phyloP scores from a whole-genome alignment of 2,329 filamentous ascomycete genomes.

The Pseudomassariella vexata region DNA sequence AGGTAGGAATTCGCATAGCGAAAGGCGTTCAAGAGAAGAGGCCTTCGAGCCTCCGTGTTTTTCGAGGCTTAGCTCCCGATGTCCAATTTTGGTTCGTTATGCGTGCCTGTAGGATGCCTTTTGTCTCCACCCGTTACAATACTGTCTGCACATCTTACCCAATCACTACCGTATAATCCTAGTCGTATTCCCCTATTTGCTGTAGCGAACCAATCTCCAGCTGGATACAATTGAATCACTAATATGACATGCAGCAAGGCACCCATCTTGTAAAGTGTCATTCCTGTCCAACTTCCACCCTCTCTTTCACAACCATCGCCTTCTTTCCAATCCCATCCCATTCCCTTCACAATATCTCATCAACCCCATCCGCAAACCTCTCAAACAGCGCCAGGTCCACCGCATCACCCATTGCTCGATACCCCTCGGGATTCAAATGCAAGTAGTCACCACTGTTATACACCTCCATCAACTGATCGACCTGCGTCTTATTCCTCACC shows the following conservation, averaged over 20 bases:
- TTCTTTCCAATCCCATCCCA: not conserved
- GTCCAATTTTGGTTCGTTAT: too few relatives aligned
- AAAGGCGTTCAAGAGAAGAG: conserved; percentile 7
- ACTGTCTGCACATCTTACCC: too few relatives aligned
- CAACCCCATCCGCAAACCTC: conserved; percentile 21
- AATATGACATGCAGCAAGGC: too few relatives aligned
- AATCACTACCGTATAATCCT: too few relatives aligned
- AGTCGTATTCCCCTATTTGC: too few relatives aligned
- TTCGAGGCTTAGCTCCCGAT: not conserved
- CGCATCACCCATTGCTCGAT: conserved; percentile 46
- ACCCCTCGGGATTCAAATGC: conserved; percentile 51
- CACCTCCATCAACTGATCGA: conserved; percentile 28
- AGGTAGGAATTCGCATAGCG: conserved; percentile 8
- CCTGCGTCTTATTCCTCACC: conserved; percentile 38
- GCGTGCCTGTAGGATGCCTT: too few relatives aligned
- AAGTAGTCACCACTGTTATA: conserved; percentile 56
- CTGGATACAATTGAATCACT: too few relatives aligned
- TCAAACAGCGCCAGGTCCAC: conserved; percentile 48
- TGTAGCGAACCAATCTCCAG: too few relatives aligned
- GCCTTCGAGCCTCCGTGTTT: conserved; percentile 2
- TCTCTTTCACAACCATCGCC: not conserved
- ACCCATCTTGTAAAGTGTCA: not conserved
- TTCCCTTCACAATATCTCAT: conserved; percentile 6
- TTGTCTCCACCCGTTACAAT: too few relatives aligned
- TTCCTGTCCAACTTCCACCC: not conserved